Base-by-base conservation (phyloP, 2,329 filamentous ascomycete species). In the Phoma sp. region DNA sequence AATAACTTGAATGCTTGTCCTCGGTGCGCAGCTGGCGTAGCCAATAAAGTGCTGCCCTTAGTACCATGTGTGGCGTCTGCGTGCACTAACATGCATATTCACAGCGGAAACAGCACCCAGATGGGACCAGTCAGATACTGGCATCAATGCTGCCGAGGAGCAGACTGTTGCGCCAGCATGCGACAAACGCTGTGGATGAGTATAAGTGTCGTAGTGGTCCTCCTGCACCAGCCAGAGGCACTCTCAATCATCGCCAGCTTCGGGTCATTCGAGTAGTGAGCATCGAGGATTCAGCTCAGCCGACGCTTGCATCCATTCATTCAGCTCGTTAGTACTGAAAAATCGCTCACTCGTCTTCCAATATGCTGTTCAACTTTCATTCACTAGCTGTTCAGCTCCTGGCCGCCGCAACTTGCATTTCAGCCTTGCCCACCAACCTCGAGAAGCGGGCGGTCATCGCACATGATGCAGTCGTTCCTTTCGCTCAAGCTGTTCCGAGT, bases 401-500 rank as follows among this genome's bases (percentile, higher is more conserved):
- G 9, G 52, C 60, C 18, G 54, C 57, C 25, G 58, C 61, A 9
- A 60, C 61, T 5, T 61, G 46, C 23, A 59, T 67, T 35, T 62
- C 62, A 8, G 66, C 68, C 4, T 43, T 61, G n/a, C 70, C 71
- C 7, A 27, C 66, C 29, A 41, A 18, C 4, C 60, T 79, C 4
- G 53, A 68, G 9, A 66, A 64, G 22, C 77, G 81, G 39, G 79
- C 71, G 7, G 75, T 75, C 35, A 79, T 83, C 59, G 64, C 39
- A 14, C 76, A 77, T 25, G 62, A 81, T 68, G 70, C 75, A 0
- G 74, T 87, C 25, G 82, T 83, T 7, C 82, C 81, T 1, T 84
- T 86, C 57, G 54, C 77, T 0, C 64, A 86, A 65, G 79, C 81
- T 0, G 81, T 86, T 0, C 83, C 84, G 0, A 73, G 70, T 37